Conservation (phyloP, 2,329 filamentous ascomycete species). For the Penicillium decumbens region DNA sequence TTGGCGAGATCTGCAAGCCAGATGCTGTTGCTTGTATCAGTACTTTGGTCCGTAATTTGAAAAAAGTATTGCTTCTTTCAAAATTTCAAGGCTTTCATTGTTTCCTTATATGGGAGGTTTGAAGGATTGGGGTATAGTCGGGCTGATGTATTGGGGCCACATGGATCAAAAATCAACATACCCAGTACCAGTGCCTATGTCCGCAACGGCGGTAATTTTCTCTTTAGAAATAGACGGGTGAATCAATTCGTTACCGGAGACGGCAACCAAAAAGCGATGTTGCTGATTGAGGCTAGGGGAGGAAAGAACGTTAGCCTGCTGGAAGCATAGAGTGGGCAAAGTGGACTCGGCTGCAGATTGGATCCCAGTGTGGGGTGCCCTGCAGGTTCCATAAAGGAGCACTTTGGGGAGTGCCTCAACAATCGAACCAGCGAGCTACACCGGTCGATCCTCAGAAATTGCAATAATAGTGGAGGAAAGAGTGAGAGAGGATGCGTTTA, state of each 20-base stretch:
- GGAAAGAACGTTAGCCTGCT: not conserved
- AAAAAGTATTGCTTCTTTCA: too few species aligned
- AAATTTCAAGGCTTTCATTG: too few species aligned
- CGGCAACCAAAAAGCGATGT: constrained; percentile 22
- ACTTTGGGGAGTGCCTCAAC: too few species aligned
- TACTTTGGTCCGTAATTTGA: not conserved
- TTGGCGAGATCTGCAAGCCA: constrained; percentile 23
- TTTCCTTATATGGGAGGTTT: too few species aligned
- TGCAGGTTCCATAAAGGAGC: not conserved
- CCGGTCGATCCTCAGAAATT: not conserved
- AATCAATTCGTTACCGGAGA: constrained; percentile 19
- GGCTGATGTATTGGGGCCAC: not conserved
- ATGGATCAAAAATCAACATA: constrained; percentile 5
- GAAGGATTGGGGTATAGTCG: not conserved
- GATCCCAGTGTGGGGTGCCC: constrained; percentile 2
- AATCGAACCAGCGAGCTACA: not conserved
- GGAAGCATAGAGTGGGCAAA: not conserved
- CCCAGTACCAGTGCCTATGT: constrained; percentile 31
- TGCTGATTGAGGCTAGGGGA: constrained; percentile 23
- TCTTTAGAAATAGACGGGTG: constrained; percentile 25
- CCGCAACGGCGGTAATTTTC: constrained; percentile 20
- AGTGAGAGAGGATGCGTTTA: not conserved
- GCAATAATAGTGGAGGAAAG: not conserved
- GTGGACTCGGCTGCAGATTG: constrained; percentile 1
- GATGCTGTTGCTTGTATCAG: constrained; percentile 12